These are phyloP conservation scores for Glomus cerebriforme DNA, from an alignment of 192 early-diverging fungal species.

Conservation along the genomic window DNA sequence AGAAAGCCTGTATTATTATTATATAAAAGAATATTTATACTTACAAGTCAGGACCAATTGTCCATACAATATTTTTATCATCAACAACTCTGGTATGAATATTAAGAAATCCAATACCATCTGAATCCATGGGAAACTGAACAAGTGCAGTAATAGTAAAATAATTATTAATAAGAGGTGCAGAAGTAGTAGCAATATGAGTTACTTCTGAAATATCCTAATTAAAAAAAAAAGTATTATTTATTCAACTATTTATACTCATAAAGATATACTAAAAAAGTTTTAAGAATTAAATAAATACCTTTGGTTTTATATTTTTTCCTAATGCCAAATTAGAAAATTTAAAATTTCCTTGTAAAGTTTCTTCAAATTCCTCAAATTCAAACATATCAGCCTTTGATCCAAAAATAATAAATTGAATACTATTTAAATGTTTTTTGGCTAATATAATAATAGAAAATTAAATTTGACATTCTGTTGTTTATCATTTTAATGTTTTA, in stretches of 20 bases:
- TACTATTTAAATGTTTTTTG: not conserved
- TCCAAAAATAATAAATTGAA: constrained; percentile 12
- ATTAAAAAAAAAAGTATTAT: not conserved
- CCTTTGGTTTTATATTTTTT: not conserved
- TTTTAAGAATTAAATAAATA: not conserved
- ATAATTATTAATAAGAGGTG: not conserved
- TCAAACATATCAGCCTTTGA: constrained; percentile 9
- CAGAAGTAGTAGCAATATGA: too few species aligned
- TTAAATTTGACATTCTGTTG: too few species aligned
- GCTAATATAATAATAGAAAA: not conserved
- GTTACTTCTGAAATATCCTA: not conserved
- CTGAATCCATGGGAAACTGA: not conserved
- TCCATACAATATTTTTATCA: not conserved
- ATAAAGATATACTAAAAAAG: not conserved
- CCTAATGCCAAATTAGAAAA: not conserved
- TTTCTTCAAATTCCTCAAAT: not conserved
- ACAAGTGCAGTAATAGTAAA: not conserved
- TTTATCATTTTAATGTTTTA: not conserved
- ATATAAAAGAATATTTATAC: not conserved
- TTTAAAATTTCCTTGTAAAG: not conserved
- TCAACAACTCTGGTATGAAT: constrained; percentile 5
- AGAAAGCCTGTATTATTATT: not conserved
- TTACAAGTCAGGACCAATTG: constrained; percentile 18
- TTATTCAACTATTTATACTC: too few species aligned
- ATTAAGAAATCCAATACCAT: constrained; percentile 8